Evolutionary conservation across 2,329 filamentous ascomycete species (phyloP).

Genomic region (Biscogniauxia marginata): DNA sequence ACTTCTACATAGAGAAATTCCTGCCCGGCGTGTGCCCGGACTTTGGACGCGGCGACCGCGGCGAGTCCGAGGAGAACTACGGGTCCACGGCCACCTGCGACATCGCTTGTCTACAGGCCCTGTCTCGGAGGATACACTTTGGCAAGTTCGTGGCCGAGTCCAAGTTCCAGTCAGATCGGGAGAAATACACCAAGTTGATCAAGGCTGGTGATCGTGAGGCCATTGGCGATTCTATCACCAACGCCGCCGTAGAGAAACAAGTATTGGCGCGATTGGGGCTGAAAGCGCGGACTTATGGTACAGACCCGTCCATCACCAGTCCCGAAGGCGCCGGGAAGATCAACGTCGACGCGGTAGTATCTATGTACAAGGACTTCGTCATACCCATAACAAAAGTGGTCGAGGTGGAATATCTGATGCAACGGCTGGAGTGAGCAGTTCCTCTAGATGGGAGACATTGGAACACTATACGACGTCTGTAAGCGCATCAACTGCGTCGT

Average conservation of each 20-base stretch:
- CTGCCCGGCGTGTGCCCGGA: slow-evolving; percentile 80
- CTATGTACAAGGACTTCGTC: slow-evolving; percentile 88
- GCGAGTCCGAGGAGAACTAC: slow-evolving; percentile 90
- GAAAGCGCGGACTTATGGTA: slow-evolving; percentile 93
- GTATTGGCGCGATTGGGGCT: slow-evolving; percentile 81
- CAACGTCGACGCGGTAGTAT: slow-evolving; percentile 84
- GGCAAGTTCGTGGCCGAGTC: slow-evolving; percentile 97
- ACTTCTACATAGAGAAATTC: slow-evolving; percentile 75
- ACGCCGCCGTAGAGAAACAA: slow-evolving; percentile 83
- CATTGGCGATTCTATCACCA: slow-evolving; percentile 88
- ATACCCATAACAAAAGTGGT: slow-evolving; percentile 98
- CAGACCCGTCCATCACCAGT: slow-evolving; percentile 69
- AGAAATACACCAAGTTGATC: slow-evolving; percentile 80
- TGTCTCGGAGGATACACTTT: slow-evolving; percentile 91
- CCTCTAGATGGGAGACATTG: not conserved
- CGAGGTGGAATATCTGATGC: slow-evolving; percentile 97
- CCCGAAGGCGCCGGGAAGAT: slow-evolving; percentile 71
- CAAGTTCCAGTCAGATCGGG: slow-evolving; percentile 83
- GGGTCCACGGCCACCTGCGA: slow-evolving; percentile 89
- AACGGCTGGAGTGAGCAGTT: slow-evolving; percentile 63
- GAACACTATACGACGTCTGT: not conserved
- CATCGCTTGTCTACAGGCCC: slow-evolving; percentile 83
- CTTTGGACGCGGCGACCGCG: slow-evolving; percentile 74
- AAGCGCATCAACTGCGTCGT: not conserved
- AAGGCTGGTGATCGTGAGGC: slow-evolving; percentile 74